A percentile compares a stretch with the other conserved stretches of the same genome.
phyloP scores from a whole-genome alignment of 2,329 filamentous ascomycete species.

The Ploettnerulaceae sp. region DNA sequence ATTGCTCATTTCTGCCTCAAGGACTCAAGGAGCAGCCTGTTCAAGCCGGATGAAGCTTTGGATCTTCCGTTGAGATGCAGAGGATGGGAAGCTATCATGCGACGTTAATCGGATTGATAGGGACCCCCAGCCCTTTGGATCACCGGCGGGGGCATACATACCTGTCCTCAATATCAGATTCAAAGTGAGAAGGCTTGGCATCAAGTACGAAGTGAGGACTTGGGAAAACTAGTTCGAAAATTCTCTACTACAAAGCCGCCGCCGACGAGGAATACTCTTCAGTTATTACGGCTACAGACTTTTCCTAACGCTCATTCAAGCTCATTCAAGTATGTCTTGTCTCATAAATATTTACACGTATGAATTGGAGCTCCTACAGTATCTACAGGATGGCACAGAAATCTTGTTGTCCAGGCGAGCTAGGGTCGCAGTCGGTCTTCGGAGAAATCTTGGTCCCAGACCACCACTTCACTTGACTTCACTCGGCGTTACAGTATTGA shows the following conservation, averaged over 20 bases:
- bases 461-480: not conserved
- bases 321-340: slow-evolving; percentile 8
- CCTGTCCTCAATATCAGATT: slow-evolving; percentile 18
- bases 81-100: slow-evolving; percentile 17
- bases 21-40: slow-evolving; percentile 22
- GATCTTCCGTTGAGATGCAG: slow-evolving; percentile 13
- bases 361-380: not conserved
- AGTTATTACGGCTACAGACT: not conserved
- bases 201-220: slow-evolving; percentile 4
- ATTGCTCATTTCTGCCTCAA: slow-evolving; percentile 8
- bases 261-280: not conserved
- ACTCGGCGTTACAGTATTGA: not conserved
- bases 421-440: not conserved
- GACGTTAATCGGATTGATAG: slow-evolving; percentile 12
- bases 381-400: not conserved
- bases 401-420: no score
- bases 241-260: slow-evolving; percentile 3
- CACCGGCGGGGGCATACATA: slow-evolving; percentile 8
- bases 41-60: slow-evolving; percentile 18
- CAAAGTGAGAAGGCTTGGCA: slow-evolving; percentile 14
- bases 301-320: slow-evolving; percentile 7
- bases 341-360: not conserved
- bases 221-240: slow-evolving; percentile 7
- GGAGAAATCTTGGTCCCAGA: not conserved
- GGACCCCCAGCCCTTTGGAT: not conserved